Evolutionary conservation across 768 basidiomycete genomes (phyloP), one percentile per base, ranked within the genome.

Genomic region (Inosperma sp.): DNA sequence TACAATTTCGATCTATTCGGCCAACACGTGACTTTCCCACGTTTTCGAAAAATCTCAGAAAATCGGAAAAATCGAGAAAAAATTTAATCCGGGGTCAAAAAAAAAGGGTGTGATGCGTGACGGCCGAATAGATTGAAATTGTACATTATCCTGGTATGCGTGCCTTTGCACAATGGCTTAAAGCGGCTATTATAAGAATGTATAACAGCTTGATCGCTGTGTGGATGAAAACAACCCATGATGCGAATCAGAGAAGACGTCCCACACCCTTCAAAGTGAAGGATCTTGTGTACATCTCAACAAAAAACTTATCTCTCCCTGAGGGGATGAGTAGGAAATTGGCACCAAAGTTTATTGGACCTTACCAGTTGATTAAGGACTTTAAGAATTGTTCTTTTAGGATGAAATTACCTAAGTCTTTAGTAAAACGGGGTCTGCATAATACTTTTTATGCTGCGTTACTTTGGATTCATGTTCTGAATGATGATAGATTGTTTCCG

Each of bases 401-500:
- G 21, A 12, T 62, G 9, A 47, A 56, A 4, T 35, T 60, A 7
- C 48, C 58, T 4, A 7, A 29, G 1, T 17, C 40, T 1, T 53
- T 70, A 2, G 61, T 65, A 19, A 65, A 56, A 5, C 19, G 47
- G 10, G 63, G 57, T 1, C 42, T 58, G 8, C 54, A 56, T 29
- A 25, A 50, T 37, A 54, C 55, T 0, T 58, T 55, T 57, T 72
- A 77, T 45, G 57, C 63, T 1, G 68, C 67, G 2, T 55, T 67
- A 25, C 59, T 75, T 0, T 9, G 58, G 0, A 55, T 55, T 3
- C 64, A 65, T 39, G 14, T 56, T 2, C 54, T 67, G 0, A 76
- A 74, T 49, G 67, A 75, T 48, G 49, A 63, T 26, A 1, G 34
- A 0, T 44, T 63, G 0, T 76, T 75, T 49, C 72, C 72, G 1